Conservation (phyloP, 805 yeast species). For the Sugiyamaella americana region DNA sequence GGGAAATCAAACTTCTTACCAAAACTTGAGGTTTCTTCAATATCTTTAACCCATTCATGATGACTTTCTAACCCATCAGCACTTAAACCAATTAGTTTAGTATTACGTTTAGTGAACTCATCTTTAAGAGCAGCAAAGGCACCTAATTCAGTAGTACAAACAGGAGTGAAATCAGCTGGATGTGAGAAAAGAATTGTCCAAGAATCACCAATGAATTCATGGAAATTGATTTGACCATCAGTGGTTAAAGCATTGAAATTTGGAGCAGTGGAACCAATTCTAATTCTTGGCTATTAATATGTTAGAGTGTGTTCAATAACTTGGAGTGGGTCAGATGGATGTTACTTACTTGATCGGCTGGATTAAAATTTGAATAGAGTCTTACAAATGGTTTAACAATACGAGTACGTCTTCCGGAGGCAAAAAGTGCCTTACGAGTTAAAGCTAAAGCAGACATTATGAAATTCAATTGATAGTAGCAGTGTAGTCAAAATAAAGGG, state of each 20-base stretch:
- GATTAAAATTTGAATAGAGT: slow-evolving; percentile 9
- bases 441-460: background rate
- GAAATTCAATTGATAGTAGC: background rate
- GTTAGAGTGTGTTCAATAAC: background rate
- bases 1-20: slow-evolving; percentile 79
- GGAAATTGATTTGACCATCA: slow-evolving; percentile 78
- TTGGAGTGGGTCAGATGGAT: background rate
- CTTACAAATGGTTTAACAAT: slow-evolving; percentile 1
- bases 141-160: slow-evolving; percentile 93
- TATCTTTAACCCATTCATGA: slow-evolving; percentile 83
- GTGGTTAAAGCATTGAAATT: slow-evolving; percentile 81
- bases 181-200: slow-evolving; percentile 92
- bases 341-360: slow-evolving; percentile 6
- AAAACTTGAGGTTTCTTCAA: slow-evolving; percentile 67
- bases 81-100: slow-evolving; percentile 75
- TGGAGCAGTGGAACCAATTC: slow-evolving; percentile 87
- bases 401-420: background rate
- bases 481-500: too few species aligned
- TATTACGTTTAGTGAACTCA: slow-evolving; percentile 80
- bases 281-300: slow-evolving; percentile 37
- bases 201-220: slow-evolving; percentile 74
- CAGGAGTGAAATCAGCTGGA: slow-evolving; percentile 97
- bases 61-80: slow-evolving; percentile 79
- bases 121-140: slow-evolving; percentile 91
- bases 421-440: slow-evolving; percentile 1